Evolutionary conservation across 768 basidiomycete species (phyloP), one percentile per base, ranked within the genome.

Genomic region (Lenzites betulinus): DNA sequence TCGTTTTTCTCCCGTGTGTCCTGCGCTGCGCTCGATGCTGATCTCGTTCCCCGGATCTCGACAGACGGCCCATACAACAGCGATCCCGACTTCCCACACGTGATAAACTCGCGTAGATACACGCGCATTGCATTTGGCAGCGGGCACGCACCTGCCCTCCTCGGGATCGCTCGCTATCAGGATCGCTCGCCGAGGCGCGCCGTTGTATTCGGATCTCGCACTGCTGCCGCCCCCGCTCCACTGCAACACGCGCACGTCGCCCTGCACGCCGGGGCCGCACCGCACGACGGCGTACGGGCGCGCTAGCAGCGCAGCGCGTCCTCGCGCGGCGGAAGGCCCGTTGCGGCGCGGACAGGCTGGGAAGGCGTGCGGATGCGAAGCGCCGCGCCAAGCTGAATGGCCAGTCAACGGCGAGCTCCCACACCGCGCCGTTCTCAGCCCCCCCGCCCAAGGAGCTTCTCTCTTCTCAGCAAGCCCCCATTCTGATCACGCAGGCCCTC

Each of bases 31-130:
- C 42, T 52, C 58, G 51, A 41, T 60, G 46, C 28, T 23, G 56
- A 53, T 60, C 59, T 53, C 28, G 52, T 42, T 59, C 56, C 56
- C 38, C 39, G 46, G 59, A 54, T 60, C 59, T 54, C 53, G 56
- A 30, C 56, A 50, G 42, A 20, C 49, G 12, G 48, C 46, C n/a
- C 35, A 30, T 38, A 26, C 44, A 22, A 48, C 47, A 49, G 25
- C 48, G 55, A 57, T 57, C 30, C 38, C 46, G 12, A 16, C 28
- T 4, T n/a, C 26, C 42, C 51, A 52, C 58, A 53, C 58, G 58
- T 59, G 58, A 53, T 58, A 47, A 44, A 52, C 51, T 53, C 58
- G 58, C 58, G 51, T 59, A 59, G 51, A 59, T 59, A 41, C 44
- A 26, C 41, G 46, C 58, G 50, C 39, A 26, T 50, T 35, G 38